A percentile compares a stretch with the other conserved stretches of the same genome.
phyloP scores from a whole-genome alignment of 345 rosid genomes.

The Cardiospermum halicacabum region DNA sequence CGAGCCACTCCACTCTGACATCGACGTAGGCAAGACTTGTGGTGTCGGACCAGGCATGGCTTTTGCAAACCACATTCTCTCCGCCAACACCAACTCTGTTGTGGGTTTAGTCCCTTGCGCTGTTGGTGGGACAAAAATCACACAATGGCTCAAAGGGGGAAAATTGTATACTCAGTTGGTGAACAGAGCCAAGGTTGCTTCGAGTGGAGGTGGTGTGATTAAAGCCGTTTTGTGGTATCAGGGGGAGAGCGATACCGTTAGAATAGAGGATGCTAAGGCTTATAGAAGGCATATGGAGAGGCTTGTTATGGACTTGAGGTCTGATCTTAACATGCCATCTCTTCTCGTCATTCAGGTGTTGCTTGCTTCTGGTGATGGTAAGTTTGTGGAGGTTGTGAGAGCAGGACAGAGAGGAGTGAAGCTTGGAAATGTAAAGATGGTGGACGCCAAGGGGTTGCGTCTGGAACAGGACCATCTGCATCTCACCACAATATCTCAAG shows the following conservation, averaged over 20 bases:
- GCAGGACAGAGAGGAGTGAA: constrained; percentile 26
- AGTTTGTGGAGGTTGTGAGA: constrained; percentile 14
- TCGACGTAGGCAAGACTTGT: constrained; percentile 26
- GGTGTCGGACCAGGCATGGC: constrained; percentile 52
- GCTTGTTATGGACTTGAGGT: constrained; percentile 29
- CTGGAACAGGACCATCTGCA: constrained; percentile 33
- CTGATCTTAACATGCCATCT: constrained; percentile 31
- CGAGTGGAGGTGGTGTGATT: constrained; percentile 28
- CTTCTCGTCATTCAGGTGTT: constrained; percentile 34
- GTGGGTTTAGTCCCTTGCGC: constrained; percentile 49
- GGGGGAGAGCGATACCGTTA: constrained; percentile 42
- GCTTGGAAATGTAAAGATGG: constrained; percentile 25
- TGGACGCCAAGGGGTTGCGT: constrained; percentile 36
- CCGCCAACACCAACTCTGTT: constrained; percentile 6
- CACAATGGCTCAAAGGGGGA: constrained; percentile 33
- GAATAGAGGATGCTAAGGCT: constrained; percentile 24
- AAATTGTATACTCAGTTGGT: constrained; percentile 33
- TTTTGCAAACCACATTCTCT: constrained; percentile 29
- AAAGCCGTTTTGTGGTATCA: constrained; percentile 43
- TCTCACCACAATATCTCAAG: constrained; percentile 34
- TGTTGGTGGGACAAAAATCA: constrained; percentile 41
- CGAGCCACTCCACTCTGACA: constrained; percentile 43
- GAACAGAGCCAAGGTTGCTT: constrained; percentile 29
- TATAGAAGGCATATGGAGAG: constrained; percentile 34
- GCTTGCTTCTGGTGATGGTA: not conserved